Conservation (phyloP, 2,329 filamentous ascomycete genomes). For the Cladobotryum protrusum region DNA sequence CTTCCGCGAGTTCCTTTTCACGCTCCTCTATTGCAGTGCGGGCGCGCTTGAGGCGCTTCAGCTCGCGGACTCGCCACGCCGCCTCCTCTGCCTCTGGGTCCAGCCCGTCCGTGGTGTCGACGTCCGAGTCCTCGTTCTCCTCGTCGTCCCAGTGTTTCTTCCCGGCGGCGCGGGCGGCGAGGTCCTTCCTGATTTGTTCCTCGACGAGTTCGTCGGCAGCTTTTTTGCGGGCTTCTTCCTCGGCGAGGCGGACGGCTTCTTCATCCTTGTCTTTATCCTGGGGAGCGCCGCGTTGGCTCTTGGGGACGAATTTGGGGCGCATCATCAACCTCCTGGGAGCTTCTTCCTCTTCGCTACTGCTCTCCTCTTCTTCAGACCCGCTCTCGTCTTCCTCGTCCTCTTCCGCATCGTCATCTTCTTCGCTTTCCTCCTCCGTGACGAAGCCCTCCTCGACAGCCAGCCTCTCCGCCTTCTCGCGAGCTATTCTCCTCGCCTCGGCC, state of each 20-base stretch:
- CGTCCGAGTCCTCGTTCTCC: constrained; percentile 62
- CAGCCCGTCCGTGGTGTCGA: constrained; percentile 82
- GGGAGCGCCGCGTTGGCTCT: constrained; percentile 42
- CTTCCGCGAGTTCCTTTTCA: constrained; percentile 80
- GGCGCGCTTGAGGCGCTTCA: constrained; percentile 81
- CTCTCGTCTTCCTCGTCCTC: constrained; percentile 34
- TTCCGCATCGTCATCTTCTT: constrained; percentile 32
- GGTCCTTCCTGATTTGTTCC: constrained; percentile 78
- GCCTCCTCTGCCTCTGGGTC: constrained; percentile 85
- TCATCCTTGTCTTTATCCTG: constrained; percentile 27
- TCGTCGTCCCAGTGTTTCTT: constrained; percentile 85
- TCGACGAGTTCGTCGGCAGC: constrained; percentile 76
- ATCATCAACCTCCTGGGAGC: constrained; percentile 52
- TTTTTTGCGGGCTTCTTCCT: constrained; percentile 59
- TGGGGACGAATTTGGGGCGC: constrained; percentile 58
- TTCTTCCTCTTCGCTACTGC: constrained; percentile 52
- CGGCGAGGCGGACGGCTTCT: constrained; percentile 35
- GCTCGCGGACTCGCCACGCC: constrained; percentile 89
- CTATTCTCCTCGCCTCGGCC: constrained; percentile 41
- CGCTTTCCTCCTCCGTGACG: constrained; percentile 50
- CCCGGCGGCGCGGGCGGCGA: constrained; percentile 64
- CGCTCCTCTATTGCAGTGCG: constrained; percentile 75
- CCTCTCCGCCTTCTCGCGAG: constrained; percentile 44
- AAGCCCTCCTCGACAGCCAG: constrained; percentile 56
- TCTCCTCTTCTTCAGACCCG: constrained; percentile 38